Base-by-base conservation (phyloP, 352 stramenopile species). In the Elongisporangium undulatum region DNA sequence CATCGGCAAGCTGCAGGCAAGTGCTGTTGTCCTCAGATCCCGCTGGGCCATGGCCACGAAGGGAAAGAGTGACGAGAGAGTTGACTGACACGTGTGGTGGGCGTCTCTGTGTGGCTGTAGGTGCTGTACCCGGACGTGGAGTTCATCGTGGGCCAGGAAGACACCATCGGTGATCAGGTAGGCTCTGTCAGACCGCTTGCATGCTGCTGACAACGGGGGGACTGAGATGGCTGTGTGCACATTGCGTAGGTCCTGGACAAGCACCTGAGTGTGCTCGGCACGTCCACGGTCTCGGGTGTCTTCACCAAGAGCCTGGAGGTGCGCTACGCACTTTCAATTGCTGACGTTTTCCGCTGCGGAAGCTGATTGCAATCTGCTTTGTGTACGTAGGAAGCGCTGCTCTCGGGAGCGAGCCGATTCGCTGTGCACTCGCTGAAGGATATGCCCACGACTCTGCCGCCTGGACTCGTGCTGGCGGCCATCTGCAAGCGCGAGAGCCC, bases 241-340 rank as follows among this genome's bases (percentile, higher is more conserved):
- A 7, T 20, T 64, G 21, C 5, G 2, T 23, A 74, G 67, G 69
- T 92, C 22, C 68, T 92, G 22, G 79, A 92, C 58, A 75, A 82
- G 39, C 82, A 92, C 49, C 59, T 96, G 50, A 92, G 80, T 56
- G 77, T 91, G 13, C 60, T 96, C 19, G 86, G 84, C 58, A 84
- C 77, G 20, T 63, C 70, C 57, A 92, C 81, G 17, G 68, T 74
- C 34, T 83, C 83, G 12, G 87, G 89, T 5, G 54, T 96, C 7
- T 96, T 96, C 66, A 96, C 89, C 62, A 96, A 96, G 73, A 94
- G 87, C 66, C 68, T 96, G 21, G 89, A 96, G 75, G 78, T 84
- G 22, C 20, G 21, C n/a, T 9, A 64, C 4, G 19, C 13, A 21
- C 23, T 26, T 26, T 26, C 2, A 2, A 26, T 26, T 48, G 7